Conservation (phyloP, 2,329 filamentous ascomycete species). For the Diplodia scrobiculata region DNA sequence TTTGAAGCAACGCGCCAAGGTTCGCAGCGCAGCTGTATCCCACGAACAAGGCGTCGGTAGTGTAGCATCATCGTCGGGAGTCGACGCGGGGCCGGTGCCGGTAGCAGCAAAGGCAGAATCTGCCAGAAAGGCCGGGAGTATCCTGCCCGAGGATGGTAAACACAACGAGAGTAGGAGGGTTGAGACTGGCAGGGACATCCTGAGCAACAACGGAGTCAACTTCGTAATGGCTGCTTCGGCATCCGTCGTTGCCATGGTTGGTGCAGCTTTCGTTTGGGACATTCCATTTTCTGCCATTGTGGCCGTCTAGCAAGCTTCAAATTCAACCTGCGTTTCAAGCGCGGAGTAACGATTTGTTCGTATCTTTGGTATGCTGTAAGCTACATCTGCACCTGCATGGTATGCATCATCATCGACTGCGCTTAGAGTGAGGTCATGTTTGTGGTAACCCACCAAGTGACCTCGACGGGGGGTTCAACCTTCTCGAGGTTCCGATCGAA, state of each 20-base stretch:
- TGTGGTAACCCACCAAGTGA: too few species aligned
- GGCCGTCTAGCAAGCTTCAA: background rate
- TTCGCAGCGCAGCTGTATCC: constrained; percentile 38
- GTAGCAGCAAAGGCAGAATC: constrained; percentile 37
- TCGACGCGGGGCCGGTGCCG: constrained; percentile 31
- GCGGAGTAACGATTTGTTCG: background rate
- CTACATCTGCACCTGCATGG: too few species aligned
- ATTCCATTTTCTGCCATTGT: background rate
- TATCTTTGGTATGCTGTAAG: background rate
- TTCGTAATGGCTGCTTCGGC: constrained; percentile 83
- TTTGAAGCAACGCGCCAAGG: constrained; percentile 38
- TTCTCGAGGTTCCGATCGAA: background rate
- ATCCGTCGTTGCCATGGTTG: constrained; percentile 75
- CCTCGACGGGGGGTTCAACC: too few species aligned
- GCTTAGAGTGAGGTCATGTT: too few species aligned
- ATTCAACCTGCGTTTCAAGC: background rate
- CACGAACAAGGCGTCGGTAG: background rate
- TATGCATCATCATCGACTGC: too few species aligned
- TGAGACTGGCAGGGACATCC: constrained; percentile 69
- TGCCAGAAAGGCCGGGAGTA: constrained; percentile 36
- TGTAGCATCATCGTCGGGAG: constrained; percentile 35
- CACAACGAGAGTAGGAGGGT: constrained; percentile 54
- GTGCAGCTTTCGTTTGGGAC: constrained; percentile 38
- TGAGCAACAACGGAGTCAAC: constrained; percentile 97
- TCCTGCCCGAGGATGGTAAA: constrained; percentile 35